phyloP scores from a whole-genome alignment of 345 rosid species.

The Acer yangbiense region DNA sequence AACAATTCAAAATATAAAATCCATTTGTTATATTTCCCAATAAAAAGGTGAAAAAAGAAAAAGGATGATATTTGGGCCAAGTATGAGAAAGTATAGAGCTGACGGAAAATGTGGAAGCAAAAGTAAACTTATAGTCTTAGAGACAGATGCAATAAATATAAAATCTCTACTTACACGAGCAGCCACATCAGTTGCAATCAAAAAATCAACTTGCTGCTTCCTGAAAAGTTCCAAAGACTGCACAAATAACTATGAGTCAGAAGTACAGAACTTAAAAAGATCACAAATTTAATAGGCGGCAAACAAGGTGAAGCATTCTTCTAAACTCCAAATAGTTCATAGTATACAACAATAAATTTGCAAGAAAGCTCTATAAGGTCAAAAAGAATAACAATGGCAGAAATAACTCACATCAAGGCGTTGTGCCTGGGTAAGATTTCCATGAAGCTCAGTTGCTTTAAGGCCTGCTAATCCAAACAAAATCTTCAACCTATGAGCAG shows the following conservation, averaged over 20 bases:
- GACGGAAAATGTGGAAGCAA: background rate
- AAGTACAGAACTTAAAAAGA: slow-evolving; percentile 1
- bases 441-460: slow-evolving; percentile 96
- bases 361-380: background rate
- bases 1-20: background rate
- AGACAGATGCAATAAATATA: background rate
- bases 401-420: slow-evolving; percentile 83
- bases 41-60: background rate
- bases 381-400: background rate
- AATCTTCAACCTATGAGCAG: slow-evolving; percentile 96
- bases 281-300: slow-evolving; percentile 9
- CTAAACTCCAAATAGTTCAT: background rate
- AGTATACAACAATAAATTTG: background rate
- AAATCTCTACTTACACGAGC: slow-evolving; percentile 73
- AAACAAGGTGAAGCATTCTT: slow-evolving; percentile 9
- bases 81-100: slow-evolving; percentile 8
- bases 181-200: slow-evolving; percentile 96
- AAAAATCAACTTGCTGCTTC: slow-evolving; percentile 87
- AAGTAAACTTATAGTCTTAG: background rate
- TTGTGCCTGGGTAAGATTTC: slow-evolving; percentile 95
- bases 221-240: slow-evolving; percentile 94
- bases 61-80: background rate
- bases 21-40: background rate
- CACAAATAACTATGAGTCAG: slow-evolving; percentile 27
- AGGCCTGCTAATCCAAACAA: slow-evolving; percentile 81